Conservation (phyloP, 257 asterid genomes). For the Echium plantagineum region DNA sequence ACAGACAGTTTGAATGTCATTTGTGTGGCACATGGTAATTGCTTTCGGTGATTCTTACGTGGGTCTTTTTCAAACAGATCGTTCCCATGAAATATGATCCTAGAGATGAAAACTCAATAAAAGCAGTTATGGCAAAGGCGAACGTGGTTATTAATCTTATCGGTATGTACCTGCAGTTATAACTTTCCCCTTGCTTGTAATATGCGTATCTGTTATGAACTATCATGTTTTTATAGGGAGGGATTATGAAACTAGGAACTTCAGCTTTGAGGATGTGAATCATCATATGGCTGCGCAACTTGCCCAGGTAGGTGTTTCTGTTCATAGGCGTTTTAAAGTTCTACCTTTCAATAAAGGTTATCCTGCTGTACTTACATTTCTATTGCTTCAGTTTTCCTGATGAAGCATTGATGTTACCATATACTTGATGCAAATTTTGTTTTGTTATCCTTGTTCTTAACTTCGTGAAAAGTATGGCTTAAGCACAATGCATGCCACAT, state of each 20-base stretch:
- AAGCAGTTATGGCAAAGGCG: slow-evolving; percentile 98
- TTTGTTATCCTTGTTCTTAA: too few species aligned
- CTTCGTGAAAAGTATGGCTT: too few species aligned
- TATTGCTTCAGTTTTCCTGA: background rate
- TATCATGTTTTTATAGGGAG: slow-evolving; percentile 51
- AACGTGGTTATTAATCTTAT: slow-evolving; percentile 95
- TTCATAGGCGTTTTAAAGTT: background rate
- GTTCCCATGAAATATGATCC: slow-evolving; percentile 95
- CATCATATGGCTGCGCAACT: slow-evolving; percentile 79
- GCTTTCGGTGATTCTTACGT: slow-evolving; percentile 1
- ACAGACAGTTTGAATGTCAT: background rate
- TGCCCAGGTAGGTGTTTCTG: slow-evolving; percentile 52
- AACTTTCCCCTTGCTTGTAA: background rate
- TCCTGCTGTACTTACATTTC: background rate
- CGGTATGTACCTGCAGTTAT: slow-evolving; percentile 34
- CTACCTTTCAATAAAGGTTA: background rate
- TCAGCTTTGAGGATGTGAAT: slow-evolving; percentile 87
- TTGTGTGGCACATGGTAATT: background rate
- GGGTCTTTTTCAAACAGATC: slow-evolving; percentile 37
- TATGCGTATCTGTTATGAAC: background rate
- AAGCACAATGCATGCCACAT: slow-evolving; percentile 5
- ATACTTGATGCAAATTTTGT: background rate
- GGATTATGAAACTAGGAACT: slow-evolving; percentile 93
- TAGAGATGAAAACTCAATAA: slow-evolving; percentile 78
- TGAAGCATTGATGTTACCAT: background rate